Conservation (phyloP, 1,139 yeast genomes). For the Candida sp. region DNA sequence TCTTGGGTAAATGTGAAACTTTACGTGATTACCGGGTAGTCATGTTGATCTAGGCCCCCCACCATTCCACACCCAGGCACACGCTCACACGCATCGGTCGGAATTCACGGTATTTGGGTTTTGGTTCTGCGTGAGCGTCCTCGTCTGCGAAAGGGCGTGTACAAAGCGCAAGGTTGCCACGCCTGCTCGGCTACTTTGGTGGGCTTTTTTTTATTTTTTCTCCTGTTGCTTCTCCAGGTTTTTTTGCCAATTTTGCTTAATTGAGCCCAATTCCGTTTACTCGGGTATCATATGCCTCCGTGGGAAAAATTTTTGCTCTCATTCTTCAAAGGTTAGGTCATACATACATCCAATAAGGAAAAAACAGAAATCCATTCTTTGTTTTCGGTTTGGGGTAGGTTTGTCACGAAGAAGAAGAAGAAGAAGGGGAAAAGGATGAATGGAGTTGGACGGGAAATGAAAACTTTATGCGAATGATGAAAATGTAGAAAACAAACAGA, state of each 20-base stretch:
- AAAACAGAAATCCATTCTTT: conserved; percentile 32
- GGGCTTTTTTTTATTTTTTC: too few species aligned
- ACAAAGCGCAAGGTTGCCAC: too few species aligned
- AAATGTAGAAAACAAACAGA: neutral
- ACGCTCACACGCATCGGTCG: neutral
- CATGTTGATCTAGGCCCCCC: neutral
- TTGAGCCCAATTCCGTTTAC: neutral
- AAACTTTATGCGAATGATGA: neutral
- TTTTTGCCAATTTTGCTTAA: neutral
- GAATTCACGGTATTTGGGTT: neutral
- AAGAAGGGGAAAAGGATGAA: neutral
- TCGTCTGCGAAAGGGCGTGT: too few species aligned
- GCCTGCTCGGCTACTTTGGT: too few species aligned
- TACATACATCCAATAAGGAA: conserved; percentile 36
- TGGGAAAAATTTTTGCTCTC: too few species aligned
- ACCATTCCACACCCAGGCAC: neutral
- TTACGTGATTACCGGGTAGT: neutral
- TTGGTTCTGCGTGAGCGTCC: neutral
- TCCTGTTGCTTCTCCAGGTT: neutral
- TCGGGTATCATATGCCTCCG: neutral
- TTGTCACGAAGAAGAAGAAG: neutral
- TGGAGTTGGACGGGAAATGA: neutral
- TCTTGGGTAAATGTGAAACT: neutral
- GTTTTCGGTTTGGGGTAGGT: neutral
- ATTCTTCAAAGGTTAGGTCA: neutral